Evolutionary conservation across 352 stramenopile genomes (phyloP).

Genomic region (Lagenidium giganteum): DNA sequence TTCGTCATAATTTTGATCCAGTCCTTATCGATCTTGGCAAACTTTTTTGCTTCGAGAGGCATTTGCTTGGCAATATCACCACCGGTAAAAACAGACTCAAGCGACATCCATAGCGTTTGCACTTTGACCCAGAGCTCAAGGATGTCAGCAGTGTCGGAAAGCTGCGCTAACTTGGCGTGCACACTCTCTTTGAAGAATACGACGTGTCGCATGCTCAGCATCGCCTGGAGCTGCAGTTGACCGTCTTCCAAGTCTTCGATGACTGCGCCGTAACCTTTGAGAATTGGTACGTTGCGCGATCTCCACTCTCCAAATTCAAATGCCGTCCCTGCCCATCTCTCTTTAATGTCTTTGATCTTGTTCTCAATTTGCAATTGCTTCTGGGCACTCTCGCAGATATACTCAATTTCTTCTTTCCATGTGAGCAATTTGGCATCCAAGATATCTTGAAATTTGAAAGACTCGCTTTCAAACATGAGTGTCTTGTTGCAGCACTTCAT

Average conservation of each 20-base stretch:
- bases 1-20: constrained; percentile 89
- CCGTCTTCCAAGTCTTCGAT: constrained; percentile 90
- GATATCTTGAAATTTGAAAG: constrained; percentile 74
- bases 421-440: constrained; percentile 70
- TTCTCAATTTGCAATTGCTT: constrained; percentile 89
- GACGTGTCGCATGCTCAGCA: constrained; percentile 87
- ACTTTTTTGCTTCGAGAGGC: constrained; percentile 90
- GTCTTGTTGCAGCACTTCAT: constrained; percentile 40
- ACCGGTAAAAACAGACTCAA: constrained; percentile 91
- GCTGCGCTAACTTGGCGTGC: constrained; percentile 67
- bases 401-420: constrained; percentile 80
- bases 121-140: constrained; percentile 90
- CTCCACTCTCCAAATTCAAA: constrained; percentile 90
- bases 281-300: constrained; percentile 52
- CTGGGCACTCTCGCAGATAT: constrained; percentile 87
- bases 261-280: constrained; percentile 72
- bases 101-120: constrained; percentile 86
- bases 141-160: constrained; percentile 86
- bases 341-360: constrained; percentile 85
- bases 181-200: constrained; percentile 85
- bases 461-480: constrained; percentile 66
- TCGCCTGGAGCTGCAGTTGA: constrained; percentile 83
- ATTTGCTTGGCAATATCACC: constrained; percentile 92
- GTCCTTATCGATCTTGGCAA: constrained; percentile 91
- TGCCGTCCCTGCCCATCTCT: constrained; percentile 61